Base-by-base conservation (phyloP, 768 basidiomycete species). In the Lentinula aciculospora region DNA sequence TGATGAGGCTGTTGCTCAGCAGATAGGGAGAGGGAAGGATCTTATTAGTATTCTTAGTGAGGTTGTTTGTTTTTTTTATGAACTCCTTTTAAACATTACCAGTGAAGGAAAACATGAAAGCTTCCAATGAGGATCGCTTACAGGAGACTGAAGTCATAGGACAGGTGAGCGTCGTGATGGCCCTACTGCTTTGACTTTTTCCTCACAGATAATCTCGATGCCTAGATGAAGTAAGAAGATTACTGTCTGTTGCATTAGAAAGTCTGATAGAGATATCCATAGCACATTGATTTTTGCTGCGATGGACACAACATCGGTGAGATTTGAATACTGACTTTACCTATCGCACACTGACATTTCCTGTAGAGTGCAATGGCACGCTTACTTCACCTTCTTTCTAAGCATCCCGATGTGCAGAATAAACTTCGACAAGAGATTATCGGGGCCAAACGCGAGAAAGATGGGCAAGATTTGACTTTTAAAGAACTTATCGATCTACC, bases 301-400 rank as follows among this genome's bases (percentile, higher is more conserved):
- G 0, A 74, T 71, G 57, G 78, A 79, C 58, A 79, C 76, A 1
- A 77, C 76, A 0, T 74, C 76, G 1, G 56, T 57, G 7, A 36
- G 56, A 28, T 37, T 3, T 48, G 21, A 15, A 13, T 9, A 13
- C 19, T 31, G 15, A 25, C 21, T 7, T 6, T 36, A 4, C 27
- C 32, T 17, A 13, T 23, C 5, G n/a, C 3, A 7, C 19, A 46
- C 10, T 34, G 25, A 19, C 19, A 7, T 9, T 9, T 8, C 19
- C 3, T n/a, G 2, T 17, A 57, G 56, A 68, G 64, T 2, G 71
- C 74, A 1, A 58, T 78, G 1, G 61, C 69, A 0, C 70, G 74
- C 3, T 70, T 67, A 3, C 53, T 80, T 1, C 62, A 68, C 36
- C 36, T 72, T 0, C 68, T 79, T 0, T 61, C 75, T 0, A 51